These are phyloP conservation scores for Aspergillus tubingensis DNA, from an alignment of 2,329 filamentous ascomycete species.

Conservation along the genomic window DNA sequence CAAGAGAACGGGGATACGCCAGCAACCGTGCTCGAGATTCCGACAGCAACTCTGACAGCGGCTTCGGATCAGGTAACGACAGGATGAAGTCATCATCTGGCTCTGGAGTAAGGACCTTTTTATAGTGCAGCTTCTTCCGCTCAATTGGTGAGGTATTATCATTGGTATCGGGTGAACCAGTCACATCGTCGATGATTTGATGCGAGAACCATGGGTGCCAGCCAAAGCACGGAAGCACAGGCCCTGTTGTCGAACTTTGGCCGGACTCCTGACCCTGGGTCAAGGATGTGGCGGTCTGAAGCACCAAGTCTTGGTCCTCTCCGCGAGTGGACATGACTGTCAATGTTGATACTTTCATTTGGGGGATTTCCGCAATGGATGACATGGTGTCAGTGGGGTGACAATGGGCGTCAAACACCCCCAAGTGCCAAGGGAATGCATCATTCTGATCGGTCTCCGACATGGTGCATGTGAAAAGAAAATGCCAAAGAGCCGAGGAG, in stretches of 20 bases:
- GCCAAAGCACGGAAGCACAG: conserved; percentile 63
- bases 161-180: conserved; percentile 22
- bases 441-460: conserved; percentile 13
- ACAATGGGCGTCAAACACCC: conserved; percentile 66
- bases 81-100: conserved; percentile 50
- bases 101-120: conserved; percentile 53
- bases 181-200: conserved; percentile 55
- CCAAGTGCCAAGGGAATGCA: conserved; percentile 62
- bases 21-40: conserved; percentile 53
- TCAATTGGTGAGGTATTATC: conserved; percentile 13
- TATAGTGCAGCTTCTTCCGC: conserved; percentile 54
- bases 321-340: conserved; percentile 65
- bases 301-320: conserved; percentile 63
- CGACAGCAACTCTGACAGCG: conserved; percentile 54
- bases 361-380: conserved; percentile 54
- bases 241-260: conserved; percentile 34
- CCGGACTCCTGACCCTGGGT: conserved; percentile 36
- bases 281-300: conserved; percentile 46
- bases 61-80: conserved; percentile 55
- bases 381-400: conserved; percentile 67
- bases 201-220: conserved; percentile 72
- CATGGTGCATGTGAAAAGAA: not conserved
- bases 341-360: conserved; percentile 60
- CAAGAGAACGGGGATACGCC: conserved; percentile 56
- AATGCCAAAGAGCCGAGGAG: not conserved